Base-by-base conservation (phyloP, 495 filamentous ascomycete genomes). In the Aspergillus sclerotiicarbonarius region DNA sequence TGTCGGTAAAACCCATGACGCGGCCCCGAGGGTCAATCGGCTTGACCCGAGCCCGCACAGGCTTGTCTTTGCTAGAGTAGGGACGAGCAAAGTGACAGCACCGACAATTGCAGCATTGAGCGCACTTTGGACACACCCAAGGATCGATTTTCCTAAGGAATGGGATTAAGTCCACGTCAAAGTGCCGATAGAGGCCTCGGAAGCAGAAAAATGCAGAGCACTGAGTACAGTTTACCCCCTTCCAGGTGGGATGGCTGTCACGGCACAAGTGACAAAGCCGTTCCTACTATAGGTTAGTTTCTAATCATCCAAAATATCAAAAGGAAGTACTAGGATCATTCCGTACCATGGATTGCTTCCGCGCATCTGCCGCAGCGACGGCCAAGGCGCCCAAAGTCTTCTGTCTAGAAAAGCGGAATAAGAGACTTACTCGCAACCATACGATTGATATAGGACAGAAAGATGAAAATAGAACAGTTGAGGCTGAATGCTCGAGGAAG, bases 181-280 rank as follows among this genome's bases (percentile, higher is more conserved):
- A 66, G 41, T 66, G 64, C 20, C 64, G 44, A 33, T 63, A 43
- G 12, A 66, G 61, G 5, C 64, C 64, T 4, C 64, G 58, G n/a
- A 61, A 60, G 21, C 64, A 63, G 33, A 66, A 66, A 29, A 66
- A 63, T 2, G 64, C 58, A 8, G 58, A 54, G 39, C 64, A 63
- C 46, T 46, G 41, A 5, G 56, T 33, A 51, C 61, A 66, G 7
- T 25, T 29, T 13, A 56, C 33, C 10, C 64, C 64, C 51, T 63
- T 61, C 60, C 64, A 66, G 3, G 57, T 19, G 8, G 56, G 46
- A 20, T 66, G 64, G 12, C 33, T 59, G 47, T 61, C 64, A 18
- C 64, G 60, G 31, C 64, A 66, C 41, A 66, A 31, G 31, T 66
- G 64, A 21, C 61, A 66, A 4, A 63, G 58, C 19, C 61, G 61